Conservation (phyloP, 192 early-diverging fungal species). For the Coemansia sp. region DNA sequence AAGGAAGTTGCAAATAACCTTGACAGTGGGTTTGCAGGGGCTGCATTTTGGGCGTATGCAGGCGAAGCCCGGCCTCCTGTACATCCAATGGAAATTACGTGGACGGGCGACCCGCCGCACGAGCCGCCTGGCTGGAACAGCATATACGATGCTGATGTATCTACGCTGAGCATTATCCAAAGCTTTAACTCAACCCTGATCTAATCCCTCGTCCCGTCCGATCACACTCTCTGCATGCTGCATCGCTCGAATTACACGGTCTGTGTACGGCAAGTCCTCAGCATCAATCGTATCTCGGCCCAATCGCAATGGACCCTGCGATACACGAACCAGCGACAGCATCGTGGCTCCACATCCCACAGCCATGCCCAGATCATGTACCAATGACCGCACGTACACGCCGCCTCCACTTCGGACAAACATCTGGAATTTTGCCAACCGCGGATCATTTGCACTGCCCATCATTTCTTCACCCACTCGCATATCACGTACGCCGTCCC, state of each 20-base stretch:
- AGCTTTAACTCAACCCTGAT: neutral
- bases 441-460: constrained; percentile 21
- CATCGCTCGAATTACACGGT: constrained; percentile 26
- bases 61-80: constrained; percentile 54
- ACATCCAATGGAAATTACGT: constrained; percentile 13
- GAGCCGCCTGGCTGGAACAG: constrained; percentile 66
- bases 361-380: constrained; percentile 62
- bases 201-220: neutral
- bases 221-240: constrained; percentile 15
- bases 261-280: constrained; percentile 38
- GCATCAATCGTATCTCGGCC: constrained; percentile 48
- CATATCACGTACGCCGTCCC: constrained; percentile 1
- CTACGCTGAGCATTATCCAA: constrained; percentile 23
- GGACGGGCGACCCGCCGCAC: constrained; percentile 63
- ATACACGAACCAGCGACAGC: constrained; percentile 59
- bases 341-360: constrained; percentile 64
- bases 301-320: constrained; percentile 60
- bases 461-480: constrained; percentile 18
- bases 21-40: constrained; percentile 26
- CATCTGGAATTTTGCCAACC: constrained; percentile 56
- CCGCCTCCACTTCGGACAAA: constrained; percentile 66
- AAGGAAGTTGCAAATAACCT: constrained; percentile 1
- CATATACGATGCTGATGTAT: constrained; percentile 60
- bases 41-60: constrained; percentile 68
- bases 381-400: constrained; percentile 70